Conservation (phyloP, 805 yeast species). For the Torulaspora microellipsoides region DNA sequence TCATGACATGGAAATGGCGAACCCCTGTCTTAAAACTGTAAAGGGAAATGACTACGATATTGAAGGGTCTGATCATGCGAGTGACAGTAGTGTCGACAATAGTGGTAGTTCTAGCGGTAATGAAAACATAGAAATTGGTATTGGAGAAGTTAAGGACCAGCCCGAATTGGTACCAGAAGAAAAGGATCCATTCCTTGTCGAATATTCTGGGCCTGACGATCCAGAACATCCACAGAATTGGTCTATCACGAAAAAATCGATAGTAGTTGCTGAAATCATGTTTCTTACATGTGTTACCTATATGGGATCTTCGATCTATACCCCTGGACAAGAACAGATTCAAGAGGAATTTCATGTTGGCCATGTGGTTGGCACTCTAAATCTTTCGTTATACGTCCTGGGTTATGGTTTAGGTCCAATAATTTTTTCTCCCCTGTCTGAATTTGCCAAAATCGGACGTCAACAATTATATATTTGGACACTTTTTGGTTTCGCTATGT, state of each 20-base stretch:
- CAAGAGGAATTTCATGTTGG: constrained; percentile 44
- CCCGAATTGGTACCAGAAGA: constrained; percentile 6
- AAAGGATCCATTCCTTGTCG: constrained; percentile 31
- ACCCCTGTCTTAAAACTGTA: not conserved
- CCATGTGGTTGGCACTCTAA: constrained; percentile 44
- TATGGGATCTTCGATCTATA: constrained; percentile 52
- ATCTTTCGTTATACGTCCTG: constrained; percentile 50
- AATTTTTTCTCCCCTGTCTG: constrained; percentile 55
- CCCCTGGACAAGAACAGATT: constrained; percentile 48
- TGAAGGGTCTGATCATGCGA: constrained; percentile 2
- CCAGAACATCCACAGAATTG: constrained; percentile 56
- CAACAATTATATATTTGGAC: constrained; percentile 46
- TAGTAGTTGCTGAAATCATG: constrained; percentile 40
- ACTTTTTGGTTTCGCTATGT: constrained; percentile 42
- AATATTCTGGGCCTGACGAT: constrained; percentile 38
- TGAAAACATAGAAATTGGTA: not conserved
- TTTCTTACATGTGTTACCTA: constrained; percentile 49
- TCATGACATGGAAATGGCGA: constrained; percentile 1
- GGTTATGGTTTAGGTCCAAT: constrained; percentile 63
- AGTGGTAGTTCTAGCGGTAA: no score
- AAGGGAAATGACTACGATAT: not conserved
- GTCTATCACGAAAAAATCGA: constrained; percentile 40
- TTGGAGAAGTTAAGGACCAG: not conserved
- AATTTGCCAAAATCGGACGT: constrained; percentile 50
- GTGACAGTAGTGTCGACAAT: not conserved